Percentiles rank a stretch among this genome's conserved stretches.
These are phyloP conservation scores for Filobasidium uniguttulatum DNA, from an alignment of 1,284 basidiomycete genomes.

Conservation along the genomic window DNA sequence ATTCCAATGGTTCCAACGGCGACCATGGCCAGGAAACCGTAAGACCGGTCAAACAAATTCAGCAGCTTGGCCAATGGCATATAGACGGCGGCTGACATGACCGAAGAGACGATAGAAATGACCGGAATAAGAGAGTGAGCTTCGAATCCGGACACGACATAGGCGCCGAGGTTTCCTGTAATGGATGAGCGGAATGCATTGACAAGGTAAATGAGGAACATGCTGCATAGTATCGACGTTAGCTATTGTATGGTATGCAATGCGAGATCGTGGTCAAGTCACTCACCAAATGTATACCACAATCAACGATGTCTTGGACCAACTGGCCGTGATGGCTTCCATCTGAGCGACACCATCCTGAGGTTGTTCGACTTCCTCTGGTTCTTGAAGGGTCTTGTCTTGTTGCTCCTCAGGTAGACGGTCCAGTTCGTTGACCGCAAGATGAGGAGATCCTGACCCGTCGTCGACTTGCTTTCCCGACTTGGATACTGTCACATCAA, in stretches of 20 bases:
- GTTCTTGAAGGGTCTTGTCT: too few species aligned
- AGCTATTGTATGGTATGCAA: not conserved
- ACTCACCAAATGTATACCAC: slow-evolving; percentile 25
- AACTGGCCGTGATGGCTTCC: slow-evolving; percentile 25
- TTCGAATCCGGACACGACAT: slow-evolving; percentile 22
- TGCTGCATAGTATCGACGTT: slow-evolving; percentile 16
- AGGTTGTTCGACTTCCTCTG: too few species aligned
- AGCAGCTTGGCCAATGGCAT: slow-evolving; percentile 26
- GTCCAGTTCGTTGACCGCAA: too few species aligned
- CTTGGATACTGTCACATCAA: too few species aligned
- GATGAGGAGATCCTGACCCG: too few species aligned
- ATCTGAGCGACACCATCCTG: slow-evolving; percentile 24
- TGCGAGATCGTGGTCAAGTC: not conserved
- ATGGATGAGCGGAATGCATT: slow-evolving; percentile 29
- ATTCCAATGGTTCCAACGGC: slow-evolving; percentile 24
- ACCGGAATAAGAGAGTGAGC: slow-evolving; percentile 28
- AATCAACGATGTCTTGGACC: slow-evolving; percentile 21
- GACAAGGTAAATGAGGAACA: slow-evolving; percentile 26
- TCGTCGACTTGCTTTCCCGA: too few species aligned
- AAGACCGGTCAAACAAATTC: slow-evolving; percentile 26
- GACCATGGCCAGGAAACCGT: slow-evolving; percentile 22
- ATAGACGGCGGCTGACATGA: slow-evolving; percentile 25
- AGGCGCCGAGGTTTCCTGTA: slow-evolving; percentile 25
- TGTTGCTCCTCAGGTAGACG: too few species aligned
- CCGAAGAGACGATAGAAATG: slow-evolving; percentile 26